Evolutionary conservation across 208 protist species (phyloP), one percentile per base, ranked within the genome.

Genomic region (Paratrypanosoma confusum): DNA sequence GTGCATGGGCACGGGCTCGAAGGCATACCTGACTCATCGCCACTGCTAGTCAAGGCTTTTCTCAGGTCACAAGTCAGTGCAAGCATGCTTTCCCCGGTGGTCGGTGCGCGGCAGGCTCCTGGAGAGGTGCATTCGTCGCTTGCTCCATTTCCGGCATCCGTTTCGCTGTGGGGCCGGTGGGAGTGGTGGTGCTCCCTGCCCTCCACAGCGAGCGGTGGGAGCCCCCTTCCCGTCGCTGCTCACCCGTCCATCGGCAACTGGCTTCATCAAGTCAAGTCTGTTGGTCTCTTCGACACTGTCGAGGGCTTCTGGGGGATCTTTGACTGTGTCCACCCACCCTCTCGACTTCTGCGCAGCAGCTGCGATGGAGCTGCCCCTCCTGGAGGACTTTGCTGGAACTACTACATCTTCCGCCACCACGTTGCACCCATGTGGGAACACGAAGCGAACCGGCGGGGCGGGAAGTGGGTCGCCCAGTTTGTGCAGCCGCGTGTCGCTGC

Each of bases 351-450:
- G 37, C 11, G 10, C 37, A 14, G 37, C 10, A 11, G 10, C 37
- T n/a, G n/a, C n/a, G n/a, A 34, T 34, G 29, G 26, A n/a, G n/a
- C n/a, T n/a, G n/a, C n/a, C n/a, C 71, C 81, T 1, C 57, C 65
- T 3, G 78, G 72, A 33, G 61, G 60, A 36, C n/a, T n/a, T n/a
- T n/a, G n/a, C n/a, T n/a, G n/a, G n/a, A 81, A 73, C 1, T 95
- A 89, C 55, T 88, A 92, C 39, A 57, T 95, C 17, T 87, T 95
- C 40, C 77, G 79, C 53, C 73, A 84, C 26, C 63, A 88, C 62
- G 88, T 95, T 38, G 71, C 78, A 5, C 86, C 86, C 14, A 88
- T 90, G 75, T 95, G 86, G 82, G 86, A 95, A 45, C 80, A 92
- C 45, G 80, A 88, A 62, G 81, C 81, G 28, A 91, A 92, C 56